phyloP scores from a whole-genome alignment of 1,284 basidiomycete species.

The Moesziomyces sp. region DNA sequence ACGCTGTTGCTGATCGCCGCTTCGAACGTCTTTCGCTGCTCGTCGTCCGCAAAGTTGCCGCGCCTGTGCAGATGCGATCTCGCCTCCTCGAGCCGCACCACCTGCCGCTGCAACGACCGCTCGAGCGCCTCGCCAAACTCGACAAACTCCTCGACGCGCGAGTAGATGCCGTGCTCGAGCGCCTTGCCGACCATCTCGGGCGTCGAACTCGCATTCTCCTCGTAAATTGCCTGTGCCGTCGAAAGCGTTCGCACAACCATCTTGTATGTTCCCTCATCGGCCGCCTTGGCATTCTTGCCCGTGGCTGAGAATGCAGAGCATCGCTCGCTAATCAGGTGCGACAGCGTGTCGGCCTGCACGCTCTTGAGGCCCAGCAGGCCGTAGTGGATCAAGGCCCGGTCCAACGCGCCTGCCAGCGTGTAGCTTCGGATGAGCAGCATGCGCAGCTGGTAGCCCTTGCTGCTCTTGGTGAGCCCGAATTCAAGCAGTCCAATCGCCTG shows the following conservation, averaged over 20 bases:
- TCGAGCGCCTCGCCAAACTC: slow-evolving; percentile 52
- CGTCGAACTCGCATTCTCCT: slow-evolving; percentile 42
- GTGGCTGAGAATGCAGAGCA: slow-evolving; percentile 12
- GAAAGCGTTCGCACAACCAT: slow-evolving; percentile 18
- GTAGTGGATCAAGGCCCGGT: slow-evolving; percentile 41
- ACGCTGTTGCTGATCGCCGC: slow-evolving; percentile 13
- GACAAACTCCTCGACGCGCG: slow-evolving; percentile 54
- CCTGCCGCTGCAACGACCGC: slow-evolving; percentile 43
- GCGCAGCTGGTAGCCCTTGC: slow-evolving; percentile 55
- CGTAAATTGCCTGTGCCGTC: slow-evolving; percentile 42
- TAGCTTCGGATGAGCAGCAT: slow-evolving; percentile 51
- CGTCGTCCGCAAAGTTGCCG: slow-evolving; percentile 10
- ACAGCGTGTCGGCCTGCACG: slow-evolving; percentile 51
- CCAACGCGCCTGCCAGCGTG: slow-evolving; percentile 34
- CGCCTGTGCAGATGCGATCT: slow-evolving; percentile 28
- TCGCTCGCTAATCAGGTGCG: slow-evolving; percentile 33
- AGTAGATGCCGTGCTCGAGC: slow-evolving; percentile 55
- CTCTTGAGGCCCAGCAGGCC: slow-evolving; percentile 43
- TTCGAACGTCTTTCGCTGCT: slow-evolving; percentile 10
- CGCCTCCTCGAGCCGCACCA: slow-evolving; percentile 36
- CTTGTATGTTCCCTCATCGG: slow-evolving; percentile 31
- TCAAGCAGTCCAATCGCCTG: slow-evolving; percentile 39
- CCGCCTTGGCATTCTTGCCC: background rate
- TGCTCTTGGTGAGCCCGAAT: slow-evolving; percentile 32
- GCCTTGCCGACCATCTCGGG: slow-evolving; percentile 52